phyloP scores from a whole-genome alignment of 352 stramenopile genomes.

The Pythium grandisporangium region DNA sequence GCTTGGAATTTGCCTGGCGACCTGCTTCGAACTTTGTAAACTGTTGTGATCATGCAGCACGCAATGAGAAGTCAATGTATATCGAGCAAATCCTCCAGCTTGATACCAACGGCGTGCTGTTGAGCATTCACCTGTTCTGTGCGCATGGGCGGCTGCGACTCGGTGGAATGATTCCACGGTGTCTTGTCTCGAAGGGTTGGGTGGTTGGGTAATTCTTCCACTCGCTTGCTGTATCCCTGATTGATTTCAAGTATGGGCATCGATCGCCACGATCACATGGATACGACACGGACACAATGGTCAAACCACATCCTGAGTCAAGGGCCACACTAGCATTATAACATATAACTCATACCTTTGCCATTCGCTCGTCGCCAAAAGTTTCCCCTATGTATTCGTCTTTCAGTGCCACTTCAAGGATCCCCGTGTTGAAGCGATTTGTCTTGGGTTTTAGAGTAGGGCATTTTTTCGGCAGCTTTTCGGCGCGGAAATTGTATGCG shows the following conservation, averaged over 20 bases:
- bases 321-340: too few species aligned
- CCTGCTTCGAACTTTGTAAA: conserved; percentile 12
- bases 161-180: conserved; percentile 58
- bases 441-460: conserved; percentile 55
- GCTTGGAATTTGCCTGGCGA: conserved; percentile 24
- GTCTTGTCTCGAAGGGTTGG: conserved; percentile 39
- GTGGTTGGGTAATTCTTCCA: conserved; percentile 71
- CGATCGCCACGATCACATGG: neutral
- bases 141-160: conserved; percentile 26
- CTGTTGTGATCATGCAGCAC: conserved; percentile 1
- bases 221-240: conserved; percentile 60
- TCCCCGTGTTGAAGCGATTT: conserved; percentile 75
- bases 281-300: neutral
- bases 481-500: conserved; percentile 77
- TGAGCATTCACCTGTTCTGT: conserved; percentile 55
- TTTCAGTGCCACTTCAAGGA: conserved; percentile 57
- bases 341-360: conserved; percentile 21
- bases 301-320: too few species aligned
- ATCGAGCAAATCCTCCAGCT: neutral
- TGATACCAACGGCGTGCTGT: neutral
- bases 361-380: conserved; percentile 63
- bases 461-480: conserved; percentile 78
- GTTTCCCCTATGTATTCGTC: conserved; percentile 53
- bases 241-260: neutral
- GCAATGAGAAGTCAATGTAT: too few species aligned